Conservation (phyloP, 2,329 filamentous ascomycete genomes). For the Grosmannia clavigera region DNA sequence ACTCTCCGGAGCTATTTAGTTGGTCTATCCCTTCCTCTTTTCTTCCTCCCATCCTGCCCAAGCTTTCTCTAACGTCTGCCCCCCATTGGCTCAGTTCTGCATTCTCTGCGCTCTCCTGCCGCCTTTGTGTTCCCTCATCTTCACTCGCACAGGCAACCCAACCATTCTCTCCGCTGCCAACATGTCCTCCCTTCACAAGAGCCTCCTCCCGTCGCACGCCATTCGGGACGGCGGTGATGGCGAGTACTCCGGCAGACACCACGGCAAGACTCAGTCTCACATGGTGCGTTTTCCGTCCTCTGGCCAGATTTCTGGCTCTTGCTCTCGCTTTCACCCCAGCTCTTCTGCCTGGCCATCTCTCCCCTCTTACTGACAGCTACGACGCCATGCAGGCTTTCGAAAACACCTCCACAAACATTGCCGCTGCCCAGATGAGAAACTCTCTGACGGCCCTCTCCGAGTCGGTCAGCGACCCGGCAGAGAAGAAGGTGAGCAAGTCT, state of each 20-base stretch:
- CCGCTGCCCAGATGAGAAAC: conserved; percentile 98
- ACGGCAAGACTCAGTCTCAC: conserved; percentile 76
- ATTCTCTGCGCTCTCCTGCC: neutral
- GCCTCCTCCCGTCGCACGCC: conserved; percentile 65
- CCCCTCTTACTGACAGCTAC: neutral
- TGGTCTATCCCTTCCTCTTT: neutral
- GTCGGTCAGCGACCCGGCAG: conserved; percentile 67
- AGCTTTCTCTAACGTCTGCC: neutral
- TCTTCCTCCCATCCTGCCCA: neutral
- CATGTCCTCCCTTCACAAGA: conserved; percentile 62
- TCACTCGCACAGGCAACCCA: neutral
- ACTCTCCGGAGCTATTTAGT: neutral
- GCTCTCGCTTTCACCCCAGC: neutral
- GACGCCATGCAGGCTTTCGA: conserved; percentile 68
- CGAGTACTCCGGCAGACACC: conserved; percentile 52
- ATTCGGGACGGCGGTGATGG: conserved; percentile 44
- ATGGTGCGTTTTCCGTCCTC: conserved; percentile 42
- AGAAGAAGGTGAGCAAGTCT: conserved; percentile 58
- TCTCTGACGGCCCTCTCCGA: conserved; percentile 85
- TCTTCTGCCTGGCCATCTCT: neutral
- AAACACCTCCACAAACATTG: conserved; percentile 96
- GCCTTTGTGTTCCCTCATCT: neutral
- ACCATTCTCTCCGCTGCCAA: neutral
- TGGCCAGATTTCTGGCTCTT: neutral
- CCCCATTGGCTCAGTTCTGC: neutral